Conservation (phyloP, 768 basidiomycete genomes). For the Pulveroboletus sp. region DNA sequence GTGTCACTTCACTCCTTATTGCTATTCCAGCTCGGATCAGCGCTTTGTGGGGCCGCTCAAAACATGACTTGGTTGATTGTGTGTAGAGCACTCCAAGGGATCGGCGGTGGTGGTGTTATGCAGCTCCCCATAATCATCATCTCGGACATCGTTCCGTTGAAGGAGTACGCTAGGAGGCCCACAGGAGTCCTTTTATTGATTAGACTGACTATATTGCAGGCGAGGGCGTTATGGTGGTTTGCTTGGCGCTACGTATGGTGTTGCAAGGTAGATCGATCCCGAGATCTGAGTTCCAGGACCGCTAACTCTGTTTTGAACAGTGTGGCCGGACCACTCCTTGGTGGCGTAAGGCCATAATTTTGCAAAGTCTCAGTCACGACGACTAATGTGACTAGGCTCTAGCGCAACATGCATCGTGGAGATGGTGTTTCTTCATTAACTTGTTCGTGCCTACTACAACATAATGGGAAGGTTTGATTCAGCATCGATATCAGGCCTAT, state of each 20-base stretch:
- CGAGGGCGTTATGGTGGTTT: constrained; percentile 77
- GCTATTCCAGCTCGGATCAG: constrained; percentile 58
- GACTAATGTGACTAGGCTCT: constrained; percentile 39
- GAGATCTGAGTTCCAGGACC: not conserved
- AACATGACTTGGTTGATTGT: constrained; percentile 74
- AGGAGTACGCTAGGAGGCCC: constrained; percentile 48
- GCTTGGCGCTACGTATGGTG: constrained; percentile 76
- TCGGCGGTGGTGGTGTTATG: constrained; percentile 78
- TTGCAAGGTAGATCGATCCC: constrained; percentile 38
- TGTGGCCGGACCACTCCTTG: constrained; percentile 75
- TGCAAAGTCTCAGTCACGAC: constrained; percentile 5
- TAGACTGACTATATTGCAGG: constrained; percentile 33
- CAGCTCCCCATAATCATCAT: constrained; percentile 75
- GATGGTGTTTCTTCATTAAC: constrained; percentile 84
- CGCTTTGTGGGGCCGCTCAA: constrained; percentile 78
- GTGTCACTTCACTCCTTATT: not conserved
- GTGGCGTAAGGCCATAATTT: constrained; percentile 51
- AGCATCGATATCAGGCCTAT: constrained; percentile 53
- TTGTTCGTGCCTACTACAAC: constrained; percentile 38
- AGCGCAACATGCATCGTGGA: constrained; percentile 71
- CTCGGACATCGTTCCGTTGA: constrained; percentile 76
- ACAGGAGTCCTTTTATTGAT: not conserved
- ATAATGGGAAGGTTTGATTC: too few species aligned
- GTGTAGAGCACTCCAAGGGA: constrained; percentile 74
- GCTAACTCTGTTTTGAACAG: constrained; percentile 23